Conservation (phyloP, 257 asterid genomes). For the Ocimum tenuiflorum region DNA sequence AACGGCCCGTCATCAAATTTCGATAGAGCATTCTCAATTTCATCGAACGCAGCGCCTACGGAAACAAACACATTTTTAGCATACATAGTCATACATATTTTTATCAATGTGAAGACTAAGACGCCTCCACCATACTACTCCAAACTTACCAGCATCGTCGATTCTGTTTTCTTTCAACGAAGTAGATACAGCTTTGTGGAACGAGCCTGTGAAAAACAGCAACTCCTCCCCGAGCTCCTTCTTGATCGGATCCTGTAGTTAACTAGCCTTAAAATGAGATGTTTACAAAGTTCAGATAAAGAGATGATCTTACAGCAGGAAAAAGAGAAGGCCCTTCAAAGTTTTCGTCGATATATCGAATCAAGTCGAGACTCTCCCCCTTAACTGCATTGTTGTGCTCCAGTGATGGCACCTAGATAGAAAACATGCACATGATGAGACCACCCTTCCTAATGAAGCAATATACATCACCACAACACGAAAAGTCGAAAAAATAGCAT, state of each 20-base stretch:
- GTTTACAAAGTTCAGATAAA: background rate
- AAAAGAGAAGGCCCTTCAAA: constrained; percentile 83
- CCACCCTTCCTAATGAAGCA: too few relatives aligned
- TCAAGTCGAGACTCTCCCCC: constrained; percentile 91
- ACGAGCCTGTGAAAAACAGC: constrained; percentile 41
- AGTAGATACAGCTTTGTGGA: constrained; percentile 37
- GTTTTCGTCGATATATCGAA: constrained; percentile 52
- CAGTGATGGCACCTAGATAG: constrained; percentile 61
- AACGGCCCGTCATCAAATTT: constrained; percentile 67
- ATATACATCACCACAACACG: background rate
- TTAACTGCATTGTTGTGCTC: constrained; percentile 73
- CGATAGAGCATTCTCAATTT: constrained; percentile 61
- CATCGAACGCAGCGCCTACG: constrained; percentile 53
- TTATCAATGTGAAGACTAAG: background rate
- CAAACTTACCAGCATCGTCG: constrained; percentile 41
- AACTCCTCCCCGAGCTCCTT: constrained; percentile 56
- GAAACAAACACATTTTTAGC: constrained; percentile 2
- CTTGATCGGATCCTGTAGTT: constrained; percentile 50
- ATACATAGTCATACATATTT: background rate
- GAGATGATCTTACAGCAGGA: constrained; percentile 51
- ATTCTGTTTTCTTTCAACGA: constrained; percentile 48
- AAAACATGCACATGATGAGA: background rate
- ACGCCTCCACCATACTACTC: background rate
- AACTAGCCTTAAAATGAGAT: background rate
- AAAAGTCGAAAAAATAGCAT: background rate